Percentiles rank a stretch among this genome's conserved stretches.
phyloP scores from a whole-genome alignment of 352 stramenopile genomes.

The Globisporangium acanthophoron region DNA sequence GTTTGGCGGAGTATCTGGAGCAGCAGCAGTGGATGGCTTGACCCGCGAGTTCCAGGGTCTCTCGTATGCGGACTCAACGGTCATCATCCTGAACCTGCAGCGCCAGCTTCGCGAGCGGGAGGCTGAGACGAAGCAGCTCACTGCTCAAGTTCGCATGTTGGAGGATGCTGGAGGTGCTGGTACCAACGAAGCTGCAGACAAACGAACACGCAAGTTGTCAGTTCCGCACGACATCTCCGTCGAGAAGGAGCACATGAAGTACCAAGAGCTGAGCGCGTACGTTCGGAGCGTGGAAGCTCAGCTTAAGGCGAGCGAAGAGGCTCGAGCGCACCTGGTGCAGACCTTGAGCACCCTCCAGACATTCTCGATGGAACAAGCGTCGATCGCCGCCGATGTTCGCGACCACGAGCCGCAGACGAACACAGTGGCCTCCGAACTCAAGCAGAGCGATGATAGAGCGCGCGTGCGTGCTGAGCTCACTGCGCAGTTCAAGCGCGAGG shows the following conservation, averaged over 20 bases:
- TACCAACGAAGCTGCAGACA: not conserved
- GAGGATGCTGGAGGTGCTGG: not conserved
- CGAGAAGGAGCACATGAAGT: conserved; percentile 3
- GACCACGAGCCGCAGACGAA: not conserved
- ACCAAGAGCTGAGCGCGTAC: conserved; percentile 10
- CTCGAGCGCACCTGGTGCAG: conserved; percentile 47
- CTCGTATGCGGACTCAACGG: conserved; percentile 28
- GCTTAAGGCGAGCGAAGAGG: conserved; percentile 62
- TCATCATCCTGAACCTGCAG: conserved; percentile 38
- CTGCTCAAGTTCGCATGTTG: not conserved
- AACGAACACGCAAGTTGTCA: not conserved
- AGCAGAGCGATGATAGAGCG: not conserved
- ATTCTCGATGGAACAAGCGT: not conserved
- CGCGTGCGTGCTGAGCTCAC: conserved; percentile 1
- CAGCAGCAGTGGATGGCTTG: not conserved
- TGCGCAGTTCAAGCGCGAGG: not conserved
- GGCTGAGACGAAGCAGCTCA: conserved; percentile 6
- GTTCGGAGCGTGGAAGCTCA: conserved; percentile 38
- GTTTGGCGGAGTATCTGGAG: conserved; percentile 11
- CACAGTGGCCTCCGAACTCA: not conserved
- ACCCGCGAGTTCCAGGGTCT: conserved; percentile 13
- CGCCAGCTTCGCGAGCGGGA: conserved; percentile 17
- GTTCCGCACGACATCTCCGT: not conserved
- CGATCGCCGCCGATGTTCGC: not conserved
- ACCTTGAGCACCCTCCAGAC: conserved; percentile 47